Base-by-base conservation (phyloP, 768 basidiomycete species). In the Boletus pseudo-olivaceus region DNA sequence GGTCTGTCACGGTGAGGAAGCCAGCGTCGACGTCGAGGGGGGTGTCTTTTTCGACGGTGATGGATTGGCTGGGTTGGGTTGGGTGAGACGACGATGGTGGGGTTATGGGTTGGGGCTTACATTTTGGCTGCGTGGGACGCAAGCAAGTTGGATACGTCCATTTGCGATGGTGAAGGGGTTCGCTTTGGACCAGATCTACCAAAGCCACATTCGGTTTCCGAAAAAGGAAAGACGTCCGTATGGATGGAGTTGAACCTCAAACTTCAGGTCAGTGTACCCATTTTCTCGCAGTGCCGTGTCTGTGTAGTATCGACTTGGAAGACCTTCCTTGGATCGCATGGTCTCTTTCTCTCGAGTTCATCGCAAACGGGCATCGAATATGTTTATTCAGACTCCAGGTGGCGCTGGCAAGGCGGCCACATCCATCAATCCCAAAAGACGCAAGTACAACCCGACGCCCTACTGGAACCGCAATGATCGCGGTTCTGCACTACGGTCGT, bases 1-100 rank as follows among this genome's bases (percentile, higher is more conserved):
- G 79, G 75, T 99, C 96, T 44, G 91, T 91, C 1, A 90, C 92
- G 5, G 88, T 81, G 19, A 99, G 77, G 39, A 88, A 79, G 5
- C 90, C 95, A 5, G 87, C 66, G 73, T 99, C 97, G 54, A 93
- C 76, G 40, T 87, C 83, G 57, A 92, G 80, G 7, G 88, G 83
- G 9, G 81, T 84, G 49, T 91, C 89, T 68, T 90, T 93, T 67
- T 91, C 85, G 52, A 91, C 85, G 33, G 75, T 70, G 35, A 82
- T 75, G 32, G 84, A 80, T 73, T 85, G 83, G 67, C 89, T 93
- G 54, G 29, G 43, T 45, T 14, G 37, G 17, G 33, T 20, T 51
- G 29, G 39, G 39, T 27, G 27, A 7, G 19, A 4, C 1, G 20
- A 45, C 0, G 30, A 14, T 14, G 29, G 23, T 1, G 0, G 2